Evolutionary conservation across 306 rosid species (phyloP), one percentile per base, ranked within the genome.

Genomic region (Glycine soja): DNA sequence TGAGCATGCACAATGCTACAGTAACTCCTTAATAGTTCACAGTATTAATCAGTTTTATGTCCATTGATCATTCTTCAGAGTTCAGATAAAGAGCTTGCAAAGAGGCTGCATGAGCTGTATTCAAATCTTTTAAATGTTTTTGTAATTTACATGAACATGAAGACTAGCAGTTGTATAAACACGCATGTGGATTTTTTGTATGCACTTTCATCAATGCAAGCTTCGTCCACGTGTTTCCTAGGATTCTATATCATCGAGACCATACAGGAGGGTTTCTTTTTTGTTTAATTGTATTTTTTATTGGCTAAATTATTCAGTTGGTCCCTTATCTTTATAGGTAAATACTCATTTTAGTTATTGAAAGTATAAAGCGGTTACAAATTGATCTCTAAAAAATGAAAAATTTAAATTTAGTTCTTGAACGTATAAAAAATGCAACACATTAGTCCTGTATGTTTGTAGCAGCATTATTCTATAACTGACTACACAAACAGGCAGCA

Each of bases 141-240:
- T 65, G 58, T 75, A 75, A 70, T 80, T 70, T 69, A 43, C 18
- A 10, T 58, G 68, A 79, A 67, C 70, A 18, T 71, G 73, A 19
- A 76, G 72, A 76, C 46, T 52, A 24, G 73, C 13, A 45, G 36
- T 52, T 70, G 59, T 46, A 45, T 63, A 54, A 61, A 78, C 50
- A 46, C 14, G 9, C 59, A 51, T 69, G 75, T 40, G 14, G 82
- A 59, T 75, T n/a, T 75, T 58, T 72, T 59, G 42, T 30, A 13
- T 52, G 54, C 50, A 14, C 34, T 79, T 14, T 56, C 10, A 36
- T 13, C 54, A 51, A 36, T 54, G 75, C 76, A 83, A 67, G 75
- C 73, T 30, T 72, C 11, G 50, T 78, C 51, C 13, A 14, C 48
- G 30, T 56, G 62, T 70, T 34, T 10, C 63, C 12, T 3, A 53